Evolutionary conservation across 169 alveolate genomes (phyloP).

Genomic region (Plasmodium falciparum): DNA sequence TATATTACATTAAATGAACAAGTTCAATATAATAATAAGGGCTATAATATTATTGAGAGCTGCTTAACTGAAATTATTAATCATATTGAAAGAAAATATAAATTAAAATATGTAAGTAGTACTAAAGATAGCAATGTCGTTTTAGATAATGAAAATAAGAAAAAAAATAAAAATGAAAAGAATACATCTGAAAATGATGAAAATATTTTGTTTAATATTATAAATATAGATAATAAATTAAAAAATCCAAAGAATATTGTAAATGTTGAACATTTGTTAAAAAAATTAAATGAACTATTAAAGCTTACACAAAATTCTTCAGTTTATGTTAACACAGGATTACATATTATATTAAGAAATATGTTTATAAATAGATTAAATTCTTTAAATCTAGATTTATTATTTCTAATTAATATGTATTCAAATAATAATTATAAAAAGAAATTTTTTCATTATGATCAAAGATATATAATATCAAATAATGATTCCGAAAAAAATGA

Average conservation of each 20-base stretch:
- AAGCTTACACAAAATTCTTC: conserved; percentile 26
- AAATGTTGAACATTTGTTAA: conserved; percentile 30
- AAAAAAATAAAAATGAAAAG: conserved; percentile 12
- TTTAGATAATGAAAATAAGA: conserved; percentile 17
- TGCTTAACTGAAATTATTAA: conserved; percentile 43
- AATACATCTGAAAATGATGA: conserved; percentile 37
- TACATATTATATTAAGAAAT: conserved; percentile 55
- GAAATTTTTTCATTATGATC: conserved; percentile 61
- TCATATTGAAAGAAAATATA: conserved; percentile 40
- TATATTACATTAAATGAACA: conserved; percentile 59
- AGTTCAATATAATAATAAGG: neutral
- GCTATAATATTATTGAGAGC: conserved; percentile 22
- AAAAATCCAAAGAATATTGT: conserved; percentile 41
- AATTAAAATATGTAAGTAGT: conserved; percentile 39
- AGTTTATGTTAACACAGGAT: conserved; percentile 24
- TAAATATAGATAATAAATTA: conserved; percentile 32
- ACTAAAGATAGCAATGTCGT: conserved; percentile 6
- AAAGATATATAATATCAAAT: neutral
- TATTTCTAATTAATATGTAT: conserved; percentile 62
- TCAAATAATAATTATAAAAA: conserved; percentile 64
- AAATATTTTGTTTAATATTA: conserved; percentile 39
- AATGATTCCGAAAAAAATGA: neutral
- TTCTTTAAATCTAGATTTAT: conserved; percentile 47
- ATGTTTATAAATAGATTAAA: conserved; percentile 45
- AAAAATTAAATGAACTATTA: conserved; percentile 42